Conservation (phyloP, 2,329 filamentous ascomycete species). For the Hirsutella thompsonii region DNA sequence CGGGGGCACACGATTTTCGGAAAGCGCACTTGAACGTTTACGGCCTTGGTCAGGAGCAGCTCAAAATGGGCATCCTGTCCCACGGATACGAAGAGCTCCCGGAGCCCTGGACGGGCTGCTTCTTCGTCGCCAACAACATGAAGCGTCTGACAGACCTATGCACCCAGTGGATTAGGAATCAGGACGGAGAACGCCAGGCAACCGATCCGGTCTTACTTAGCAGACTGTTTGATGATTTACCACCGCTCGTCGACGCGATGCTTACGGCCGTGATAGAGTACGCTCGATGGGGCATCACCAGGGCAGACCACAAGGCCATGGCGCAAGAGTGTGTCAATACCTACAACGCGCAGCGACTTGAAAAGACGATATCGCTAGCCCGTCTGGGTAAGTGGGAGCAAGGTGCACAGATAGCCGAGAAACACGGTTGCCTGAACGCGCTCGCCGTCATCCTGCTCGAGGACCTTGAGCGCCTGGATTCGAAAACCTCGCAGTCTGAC, state of each 20-base stretch:
- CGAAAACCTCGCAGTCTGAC: conserved; percentile 13
- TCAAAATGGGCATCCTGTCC: conserved; percentile 51
- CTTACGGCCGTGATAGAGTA: conserved; percentile 41
- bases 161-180: conserved; percentile 39
- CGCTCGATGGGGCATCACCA: conserved; percentile 34
- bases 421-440: conserved; percentile 40
- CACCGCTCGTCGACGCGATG: conserved; percentile 40
- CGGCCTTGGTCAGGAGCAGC: conserved; percentile 53
- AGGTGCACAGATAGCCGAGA: conserved; percentile 44
- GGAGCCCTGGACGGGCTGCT: conserved; percentile 75
- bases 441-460: conserved; percentile 43
- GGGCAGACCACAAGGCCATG: conserved; percentile 27
- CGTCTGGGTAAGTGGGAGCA: conserved; percentile 44
- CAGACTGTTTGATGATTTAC: conserved; percentile 33
- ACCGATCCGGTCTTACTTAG: conserved; percentile 23
- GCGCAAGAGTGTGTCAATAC: conserved; percentile 32
- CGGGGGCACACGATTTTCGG: conserved; percentile 57
- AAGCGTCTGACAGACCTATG: conserved; percentile 47
- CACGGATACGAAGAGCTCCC: conserved; percentile 56
- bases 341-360: conserved; percentile 36
- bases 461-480: conserved; percentile 30
- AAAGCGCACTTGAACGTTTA: conserved; percentile 56
- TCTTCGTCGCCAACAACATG: conserved; percentile 46
- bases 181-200: conserved; percentile 22
- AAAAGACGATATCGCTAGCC: conserved; percentile 39